Base-by-base conservation (phyloP, 169 alveolate species). In the Besnoitia besnoiti region DNA sequence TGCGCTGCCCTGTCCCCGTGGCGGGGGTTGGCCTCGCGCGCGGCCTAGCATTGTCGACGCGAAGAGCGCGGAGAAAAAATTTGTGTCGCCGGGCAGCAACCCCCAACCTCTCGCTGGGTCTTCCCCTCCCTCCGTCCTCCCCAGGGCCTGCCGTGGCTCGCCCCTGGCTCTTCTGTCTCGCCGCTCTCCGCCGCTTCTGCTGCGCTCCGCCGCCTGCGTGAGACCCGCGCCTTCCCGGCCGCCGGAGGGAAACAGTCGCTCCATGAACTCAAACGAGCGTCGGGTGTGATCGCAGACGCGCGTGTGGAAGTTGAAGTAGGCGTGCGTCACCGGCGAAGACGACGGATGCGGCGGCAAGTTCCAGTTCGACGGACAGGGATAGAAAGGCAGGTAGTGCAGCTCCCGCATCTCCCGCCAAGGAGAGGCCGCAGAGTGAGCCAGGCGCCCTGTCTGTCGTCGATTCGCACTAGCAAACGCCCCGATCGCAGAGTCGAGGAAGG, bases 341-440 rank as follows among this genome's bases (percentile, higher is more conserved):
- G 82, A 19, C 12, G 82, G 46, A n/a, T n/a, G 46, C 27, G 82
- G 46, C 3, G 82, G 82, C n/a, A 55, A n/a, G 67, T 16, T 55
- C 67, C 67, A 55, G 67, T 55, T 55, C 67, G 82, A 73, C 27
- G 82, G 82, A 73, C 82, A 73, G 39, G 82, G 82, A 8, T 37
- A 73, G 46, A 73, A 73, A 19, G 47, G 47, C 46, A 73, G 46
- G 46, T 4, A 73, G 46, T 73, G 82, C 16, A 73, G 82, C 46
- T 73, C 82, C 44, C 82, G 47, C 8, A 37, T 24, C 12, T 73
- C 46, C 40, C 82, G 39, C 47, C 82, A 37, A n/a, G 46, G 46
- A 19, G 82, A 73, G 27, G 44, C 82, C 82, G 24, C 46, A 37
- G 82, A 16, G 82, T 37, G 46, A 19, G 82, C 47, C 46, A n/a